Base-by-base conservation (phyloP, 108 stramenopile genomes). In the Fragilariopsis cylindrus region DNA sequence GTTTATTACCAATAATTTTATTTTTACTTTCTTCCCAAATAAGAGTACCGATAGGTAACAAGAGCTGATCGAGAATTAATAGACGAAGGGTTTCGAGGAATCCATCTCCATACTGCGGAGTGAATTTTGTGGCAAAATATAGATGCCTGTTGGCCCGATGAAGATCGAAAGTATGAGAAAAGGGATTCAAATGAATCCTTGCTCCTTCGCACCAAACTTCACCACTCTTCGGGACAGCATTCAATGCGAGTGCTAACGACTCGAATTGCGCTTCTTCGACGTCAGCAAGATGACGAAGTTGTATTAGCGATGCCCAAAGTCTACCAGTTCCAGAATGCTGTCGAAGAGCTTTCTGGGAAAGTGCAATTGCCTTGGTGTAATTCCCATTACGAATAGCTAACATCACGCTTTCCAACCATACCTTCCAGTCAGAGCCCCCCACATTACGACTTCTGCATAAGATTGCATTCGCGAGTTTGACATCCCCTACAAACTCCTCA, bases 151-250 rank as follows among this genome's bases (percentile, higher is more conserved):
- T 69, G 43, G 97, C 95, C 7, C 79, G 66, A 18, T 82, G 77
- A 47, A 96, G 79, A 77, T 98, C 96, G 74, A 98, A 98, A 3
- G 84, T 83, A 4, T 74, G 80, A 30, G 90, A 95, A 48, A 95
- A 91, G 13, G 94, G 94, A 74, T 95, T 95, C 47, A 92, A 73
- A 64, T 87, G 85, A 54, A 95, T 88, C 57, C 94, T 76, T 53
- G 88, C 91, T 18, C 93, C 97, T 82, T 99, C 98, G 73, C 97
- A 97, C 98, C 98, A 98, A 3, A 99, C 98, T 71, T 99, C 98
- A 11, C 98, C 97, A 57, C 94, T 96, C 78, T 99, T 99, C 13
- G 97, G 98, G 19, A 98, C 97, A 48, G 94, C 93, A 74, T 89
- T 87, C 57, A 98, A 75, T 7, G 98, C 97, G 60, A 73, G 79